Evolutionary conservation across 371 early-diverging fungal genomes (phyloP).

Genomic region (Catenaria anguillulae): DNA sequence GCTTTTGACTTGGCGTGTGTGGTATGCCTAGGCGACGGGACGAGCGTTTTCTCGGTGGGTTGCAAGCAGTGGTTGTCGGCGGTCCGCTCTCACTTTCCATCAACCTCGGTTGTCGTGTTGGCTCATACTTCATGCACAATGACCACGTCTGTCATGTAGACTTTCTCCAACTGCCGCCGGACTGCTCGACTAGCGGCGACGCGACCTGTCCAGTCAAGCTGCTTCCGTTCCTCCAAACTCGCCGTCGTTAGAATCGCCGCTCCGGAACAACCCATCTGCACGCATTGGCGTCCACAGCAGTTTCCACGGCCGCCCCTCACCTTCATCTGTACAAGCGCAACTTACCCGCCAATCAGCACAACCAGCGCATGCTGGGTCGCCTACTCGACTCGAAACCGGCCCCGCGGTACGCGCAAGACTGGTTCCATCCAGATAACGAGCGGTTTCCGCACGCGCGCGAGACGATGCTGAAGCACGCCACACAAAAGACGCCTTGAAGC

Average conservation of each 20-base stretch:
- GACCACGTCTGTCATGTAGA: background rate
- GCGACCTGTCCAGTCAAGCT: background rate
- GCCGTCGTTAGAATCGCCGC: too few relatives aligned
- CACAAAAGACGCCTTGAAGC: background rate
- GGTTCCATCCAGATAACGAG: background rate
- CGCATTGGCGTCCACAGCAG: too few relatives aligned
- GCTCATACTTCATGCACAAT: background rate
- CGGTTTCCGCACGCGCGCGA: background rate
- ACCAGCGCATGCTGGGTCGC: background rate
- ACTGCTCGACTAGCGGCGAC: background rate
- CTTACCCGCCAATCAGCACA: background rate
- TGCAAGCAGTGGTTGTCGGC: background rate
- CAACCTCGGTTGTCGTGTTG: background rate
- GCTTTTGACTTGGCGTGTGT: too few relatives aligned
- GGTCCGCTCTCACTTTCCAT: background rate
- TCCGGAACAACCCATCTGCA: too few relatives aligned
- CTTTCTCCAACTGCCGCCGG: constrained; percentile 2
- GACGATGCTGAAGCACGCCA: background rate
- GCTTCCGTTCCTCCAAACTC: background rate
- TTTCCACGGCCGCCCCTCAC: too few relatives aligned
- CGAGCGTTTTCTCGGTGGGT: background rate
- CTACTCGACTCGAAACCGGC: background rate
- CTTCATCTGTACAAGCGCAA: too few relatives aligned
- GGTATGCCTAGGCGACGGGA: too few relatives aligned
- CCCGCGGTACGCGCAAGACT: background rate